phyloP scores from a whole-genome alignment of 106 monocot genomes.

The Gastrodia elata region DNA sequence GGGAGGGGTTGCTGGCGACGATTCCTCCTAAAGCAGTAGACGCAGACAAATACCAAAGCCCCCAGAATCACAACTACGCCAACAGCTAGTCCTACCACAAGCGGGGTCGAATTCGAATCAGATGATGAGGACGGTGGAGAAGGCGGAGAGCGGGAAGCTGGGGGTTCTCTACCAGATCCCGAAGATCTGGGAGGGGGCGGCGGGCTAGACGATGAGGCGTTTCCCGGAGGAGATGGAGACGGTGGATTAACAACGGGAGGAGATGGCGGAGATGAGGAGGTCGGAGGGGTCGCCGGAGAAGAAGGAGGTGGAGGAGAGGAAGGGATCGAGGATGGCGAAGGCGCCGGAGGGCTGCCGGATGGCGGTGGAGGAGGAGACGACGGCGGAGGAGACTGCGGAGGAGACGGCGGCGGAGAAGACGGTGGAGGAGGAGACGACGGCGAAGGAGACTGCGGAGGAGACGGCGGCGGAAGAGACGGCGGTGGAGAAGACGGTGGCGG shows the following conservation, averaged over 20 bases:
- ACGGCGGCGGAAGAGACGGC: background rate
- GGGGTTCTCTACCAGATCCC: background rate
- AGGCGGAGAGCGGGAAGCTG: background rate
- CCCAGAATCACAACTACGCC: constrained; percentile 23
- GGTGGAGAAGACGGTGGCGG: background rate
- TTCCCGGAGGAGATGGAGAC: background rate
- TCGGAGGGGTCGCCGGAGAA: background rate
- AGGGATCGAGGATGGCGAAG: background rate
- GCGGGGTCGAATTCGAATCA: constrained; percentile 10
- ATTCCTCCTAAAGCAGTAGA: constrained; percentile 36
- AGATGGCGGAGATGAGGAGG: background rate
- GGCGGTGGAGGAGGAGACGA: background rate
- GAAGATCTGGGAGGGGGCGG: constrained; percentile 7
- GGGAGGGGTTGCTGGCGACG: background rate
- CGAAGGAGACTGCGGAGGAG: background rate
- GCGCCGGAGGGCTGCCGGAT: constrained; percentile 7
- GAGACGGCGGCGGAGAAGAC: background rate
- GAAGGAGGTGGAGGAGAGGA: background rate
- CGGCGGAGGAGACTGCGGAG: background rate
- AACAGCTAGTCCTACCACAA: constrained; percentile 24
- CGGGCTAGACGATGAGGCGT: background rate
- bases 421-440: background rate
- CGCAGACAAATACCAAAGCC: constrained; percentile 16
- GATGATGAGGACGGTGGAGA: constrained; percentile 8
- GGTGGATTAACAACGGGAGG: background rate